Conservation (phyloP, 352 stramenopile species). For the Pythium vanterpoolii region DNA sequence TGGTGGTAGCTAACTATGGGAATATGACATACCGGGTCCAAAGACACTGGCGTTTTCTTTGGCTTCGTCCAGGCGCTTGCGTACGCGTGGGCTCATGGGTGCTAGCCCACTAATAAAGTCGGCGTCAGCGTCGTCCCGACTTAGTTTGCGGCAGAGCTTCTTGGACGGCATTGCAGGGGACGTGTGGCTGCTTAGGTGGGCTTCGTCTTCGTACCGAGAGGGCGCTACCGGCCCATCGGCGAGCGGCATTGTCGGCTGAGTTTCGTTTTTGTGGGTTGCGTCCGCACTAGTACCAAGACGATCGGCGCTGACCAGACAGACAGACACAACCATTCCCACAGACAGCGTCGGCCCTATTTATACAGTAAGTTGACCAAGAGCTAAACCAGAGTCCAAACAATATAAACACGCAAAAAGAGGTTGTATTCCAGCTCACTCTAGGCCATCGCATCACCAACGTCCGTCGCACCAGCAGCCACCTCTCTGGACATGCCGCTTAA, state of each 20-base stretch:
- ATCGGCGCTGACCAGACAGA: neutral
- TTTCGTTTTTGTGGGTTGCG: neutral
- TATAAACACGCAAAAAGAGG: too few species aligned
- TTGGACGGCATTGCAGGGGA: neutral
- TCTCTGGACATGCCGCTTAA: slow-evolving; percentile 28
- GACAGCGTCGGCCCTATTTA: too few species aligned
- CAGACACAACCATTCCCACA: neutral
- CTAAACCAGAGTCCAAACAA: too few species aligned
- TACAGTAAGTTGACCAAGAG: too few species aligned
- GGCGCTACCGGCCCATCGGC: slow-evolving; percentile 2
- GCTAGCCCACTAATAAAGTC: slow-evolving; percentile 21
- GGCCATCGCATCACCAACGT: neutral
- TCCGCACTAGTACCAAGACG: neutral
- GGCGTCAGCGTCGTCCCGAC: slow-evolving; percentile 8
- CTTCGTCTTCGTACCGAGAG: slow-evolving; percentile 25
- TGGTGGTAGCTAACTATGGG: neutral
- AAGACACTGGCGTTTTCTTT: slow-evolving; percentile 77
- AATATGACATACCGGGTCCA: slow-evolving; percentile 37
- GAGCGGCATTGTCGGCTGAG: slow-evolving; percentile 5
- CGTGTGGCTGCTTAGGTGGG: neutral
- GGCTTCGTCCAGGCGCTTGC: slow-evolving; percentile 68
- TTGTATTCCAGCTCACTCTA: neutral
- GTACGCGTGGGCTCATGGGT: slow-evolving; percentile 52
- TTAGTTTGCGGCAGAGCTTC: slow-evolving; percentile 1
- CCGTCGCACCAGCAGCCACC: neutral